A percentile compares a stretch with the other conserved stretches of the same genome.
Conservation (phyloP, 441 rosid genomes). For the Dalechampia spathulata region DNA sequence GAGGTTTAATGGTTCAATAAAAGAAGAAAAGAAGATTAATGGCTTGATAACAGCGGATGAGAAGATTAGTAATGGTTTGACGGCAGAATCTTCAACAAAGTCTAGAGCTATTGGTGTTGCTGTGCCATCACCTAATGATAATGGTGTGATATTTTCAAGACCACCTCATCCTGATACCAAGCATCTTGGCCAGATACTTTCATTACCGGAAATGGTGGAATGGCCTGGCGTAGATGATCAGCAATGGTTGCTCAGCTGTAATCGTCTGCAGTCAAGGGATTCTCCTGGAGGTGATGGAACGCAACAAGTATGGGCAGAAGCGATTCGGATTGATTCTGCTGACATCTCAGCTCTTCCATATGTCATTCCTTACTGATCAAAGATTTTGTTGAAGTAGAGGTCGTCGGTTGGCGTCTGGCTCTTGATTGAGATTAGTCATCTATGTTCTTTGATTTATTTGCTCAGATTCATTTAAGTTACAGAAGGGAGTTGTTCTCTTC, state of each 20-base stretch:
- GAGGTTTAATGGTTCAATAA: constrained; percentile 37
- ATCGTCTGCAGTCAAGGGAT: constrained; percentile 10
- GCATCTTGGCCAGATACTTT: constrained; percentile 44
- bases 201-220: constrained; percentile 38
- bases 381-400: too few species aligned
- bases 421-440: too few species aligned
- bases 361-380: constrained; percentile 53
- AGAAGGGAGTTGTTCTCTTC: too few species aligned
- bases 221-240: constrained; percentile 30
- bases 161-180: constrained; percentile 52
- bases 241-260: constrained; percentile 42
- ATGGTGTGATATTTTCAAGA: constrained; percentile 30
- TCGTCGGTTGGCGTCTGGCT: too few species aligned
- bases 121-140: constrained; percentile 28
- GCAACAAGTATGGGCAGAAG: constrained; percentile 45
- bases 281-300: constrained; percentile 26
- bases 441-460: too few species aligned
- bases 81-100: constrained; percentile 15
- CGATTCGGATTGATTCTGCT: constrained; percentile 40
- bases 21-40: constrained; percentile 22
- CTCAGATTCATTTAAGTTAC: too few species aligned
- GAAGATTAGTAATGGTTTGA: too few species aligned
- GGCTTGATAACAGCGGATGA: constrained; percentile 32
- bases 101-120: constrained; percentile 15
- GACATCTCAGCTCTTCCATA: constrained; percentile 46